Base-by-base conservation (phyloP, 441 rosid species). In the Omphalea diandra region DNA sequence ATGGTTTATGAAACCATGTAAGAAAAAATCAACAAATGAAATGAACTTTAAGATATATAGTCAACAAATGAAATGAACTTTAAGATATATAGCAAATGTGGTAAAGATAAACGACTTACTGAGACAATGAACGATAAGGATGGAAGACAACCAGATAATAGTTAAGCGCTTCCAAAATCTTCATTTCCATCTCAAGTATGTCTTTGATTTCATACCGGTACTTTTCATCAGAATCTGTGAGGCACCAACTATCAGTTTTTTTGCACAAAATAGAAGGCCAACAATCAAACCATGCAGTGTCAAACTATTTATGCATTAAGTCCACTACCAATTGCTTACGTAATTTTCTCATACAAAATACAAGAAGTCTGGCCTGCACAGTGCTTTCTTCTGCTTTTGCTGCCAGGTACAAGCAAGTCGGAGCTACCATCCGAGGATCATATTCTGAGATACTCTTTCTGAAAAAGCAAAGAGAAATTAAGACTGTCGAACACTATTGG, bases 351-450 rank as follows among this genome's bases (percentile, higher is more conserved):
- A 81, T 82, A 85, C 77, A 92, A 78, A 87, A 94, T 57, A 75
- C 86, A 72, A 92, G 89, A 59, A 87, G 78, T 69, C 84, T 87
- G 76, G 97, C 97, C 80, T 88, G 99, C 69, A 92, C 84, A 4
- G 91, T 90, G 89, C 98, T 89, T 85, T 94, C 99, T 82, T 94
- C 99, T 73, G 97, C 99, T 81, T 94, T 94, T 41, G 98, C 86
- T 59, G 98, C 99, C 86, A 92, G 82, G 79, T 92, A 94, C 82
- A 94, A 86, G 87, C 98, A 94, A 61, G 91, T 81, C n/a, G 99
- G 98, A 78, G 97, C 94, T 52, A 92, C 98, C 73, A 92, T 90
- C 17, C 91, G 84, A 29, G 99, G 99, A 81, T 94, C 98, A 70
- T 88, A 92, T 68, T 92, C 97, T 27, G 90, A 80, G 89, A 94